Percentiles rank a stretch among this genome's conserved stretches.
Evolutionary conservation across 1,284 basidiomycete genomes (phyloP).

Genomic region (Taiwanofungus camphoratus): DNA sequence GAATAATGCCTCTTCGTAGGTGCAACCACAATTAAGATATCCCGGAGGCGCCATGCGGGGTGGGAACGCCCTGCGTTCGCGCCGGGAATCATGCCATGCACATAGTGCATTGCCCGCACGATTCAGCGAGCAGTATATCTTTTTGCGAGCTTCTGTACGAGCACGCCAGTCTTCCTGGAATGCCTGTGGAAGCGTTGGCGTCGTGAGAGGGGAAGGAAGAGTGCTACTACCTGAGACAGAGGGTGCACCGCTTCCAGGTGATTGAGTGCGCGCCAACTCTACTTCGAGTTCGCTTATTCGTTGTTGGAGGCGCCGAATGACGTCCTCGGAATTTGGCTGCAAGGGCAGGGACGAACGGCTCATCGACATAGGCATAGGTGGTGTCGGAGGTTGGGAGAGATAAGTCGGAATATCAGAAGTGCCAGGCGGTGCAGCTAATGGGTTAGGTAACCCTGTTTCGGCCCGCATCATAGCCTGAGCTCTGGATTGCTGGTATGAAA

Average conservation of each 20-base stretch:
- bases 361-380: slow-evolving; percentile 18
- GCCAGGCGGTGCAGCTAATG: not conserved
- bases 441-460: too few relatives aligned
- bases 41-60: slow-evolving; percentile 76
- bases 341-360: slow-evolving; percentile 20
- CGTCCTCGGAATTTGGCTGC: slow-evolving; percentile 29
- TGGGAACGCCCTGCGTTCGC: slow-evolving; percentile 69
- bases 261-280: slow-evolving; percentile 32
- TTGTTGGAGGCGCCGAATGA: slow-evolving; percentile 34
- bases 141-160: slow-evolving; percentile 63
- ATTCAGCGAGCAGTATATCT: slow-evolving; percentile 73
- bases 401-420: slow-evolving; percentile 16
- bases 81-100: slow-evolving; percentile 81
- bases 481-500: slow-evolving; percentile 20
- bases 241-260: slow-evolving; percentile 19
- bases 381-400: slow-evolving; percentile 19
- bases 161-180: slow-evolving; percentile 61
- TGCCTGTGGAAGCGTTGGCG: slow-evolving; percentile 38
- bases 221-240: slow-evolving; percentile 17
- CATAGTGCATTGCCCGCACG: slow-evolving; percentile 80
- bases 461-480: slow-evolving; percentile 10
- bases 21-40: slow-evolving; percentile 77
- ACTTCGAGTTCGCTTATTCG: slow-evolving; percentile 43
- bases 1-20: slow-evolving; percentile 74
- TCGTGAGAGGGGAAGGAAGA: slow-evolving; percentile 32